These are phyloP conservation scores for Anisodus acutangulus DNA, from an alignment of 257 asterid species.

Conservation along the genomic window DNA sequence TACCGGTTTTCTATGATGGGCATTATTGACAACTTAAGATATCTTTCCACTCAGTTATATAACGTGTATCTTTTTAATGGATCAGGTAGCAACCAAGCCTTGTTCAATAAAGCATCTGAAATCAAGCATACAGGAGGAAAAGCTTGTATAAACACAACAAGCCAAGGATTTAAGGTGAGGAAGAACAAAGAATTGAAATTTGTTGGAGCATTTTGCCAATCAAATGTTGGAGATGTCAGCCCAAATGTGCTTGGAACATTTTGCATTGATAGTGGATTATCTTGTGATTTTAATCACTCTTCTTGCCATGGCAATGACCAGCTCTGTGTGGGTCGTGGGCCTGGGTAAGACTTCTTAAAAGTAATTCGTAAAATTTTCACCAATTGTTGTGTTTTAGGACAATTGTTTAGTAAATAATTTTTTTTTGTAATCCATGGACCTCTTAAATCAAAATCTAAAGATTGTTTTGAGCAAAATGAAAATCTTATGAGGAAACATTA, in stretches of 20 bases:
- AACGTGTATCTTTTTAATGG: neutral
- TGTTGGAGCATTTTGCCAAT: constrained; percentile 70
- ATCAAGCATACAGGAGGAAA: constrained; percentile 59
- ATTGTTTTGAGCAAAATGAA: neutral
- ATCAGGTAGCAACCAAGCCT: constrained; percentile 12
- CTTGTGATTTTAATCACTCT: constrained; percentile 67
- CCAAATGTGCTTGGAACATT: constrained; percentile 69
- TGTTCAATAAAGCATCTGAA: constrained; percentile 38
- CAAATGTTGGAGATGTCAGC: constrained; percentile 71
- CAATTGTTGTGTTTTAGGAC: no score
- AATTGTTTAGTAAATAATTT: no score
- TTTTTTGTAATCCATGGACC: no score
- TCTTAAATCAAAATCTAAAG: no score
- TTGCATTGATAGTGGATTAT: constrained; percentile 61
- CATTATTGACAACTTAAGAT: no score
- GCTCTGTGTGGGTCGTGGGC: constrained; percentile 70
- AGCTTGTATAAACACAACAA: constrained; percentile 44
- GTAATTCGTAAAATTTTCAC: no score
- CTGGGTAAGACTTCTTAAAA: constrained; percentile 44
- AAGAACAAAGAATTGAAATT: constrained; percentile 46
- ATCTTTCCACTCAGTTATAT: no score
- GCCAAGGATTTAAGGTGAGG: constrained; percentile 60
- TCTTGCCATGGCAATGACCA: constrained; percentile 63
- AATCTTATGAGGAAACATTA: no score
- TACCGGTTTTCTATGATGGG: no score